Conservation (phyloP, 495 filamentous ascomycete genomes). For the Xylaria palmicola region DNA sequence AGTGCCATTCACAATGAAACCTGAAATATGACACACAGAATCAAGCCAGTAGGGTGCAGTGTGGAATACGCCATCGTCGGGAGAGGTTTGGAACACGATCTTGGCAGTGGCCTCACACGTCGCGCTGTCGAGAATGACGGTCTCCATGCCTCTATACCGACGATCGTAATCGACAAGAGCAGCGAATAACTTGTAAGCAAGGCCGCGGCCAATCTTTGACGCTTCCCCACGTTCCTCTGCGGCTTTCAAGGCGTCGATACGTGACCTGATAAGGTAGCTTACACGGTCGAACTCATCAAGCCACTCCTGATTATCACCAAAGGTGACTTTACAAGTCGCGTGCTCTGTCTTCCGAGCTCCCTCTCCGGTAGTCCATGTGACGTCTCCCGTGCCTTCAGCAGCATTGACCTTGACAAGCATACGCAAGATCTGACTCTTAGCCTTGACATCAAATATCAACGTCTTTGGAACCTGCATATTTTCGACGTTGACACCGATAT, state of each 20-base stretch:
- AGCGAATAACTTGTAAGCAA: constrained; percentile 76
- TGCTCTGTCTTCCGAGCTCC: constrained; percentile 47
- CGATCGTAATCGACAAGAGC: constrained; percentile 67
- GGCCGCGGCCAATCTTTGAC: constrained; percentile 62
- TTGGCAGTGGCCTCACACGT: constrained; percentile 69
- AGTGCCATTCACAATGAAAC: constrained; percentile 79
- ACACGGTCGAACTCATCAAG: constrained; percentile 54
- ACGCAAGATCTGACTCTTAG: constrained; percentile 51
- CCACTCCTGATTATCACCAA: constrained; percentile 45
- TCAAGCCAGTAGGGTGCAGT: constrained; percentile 75
- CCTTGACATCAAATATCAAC: constrained; percentile 59
- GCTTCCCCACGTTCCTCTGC: constrained; percentile 52
- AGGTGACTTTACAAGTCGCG: constrained; percentile 52
- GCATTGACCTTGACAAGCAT: constrained; percentile 43
- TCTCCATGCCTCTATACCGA: constrained; percentile 70
- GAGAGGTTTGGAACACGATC: constrained; percentile 62
- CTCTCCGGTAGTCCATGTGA: constrained; percentile 44
- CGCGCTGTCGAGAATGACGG: constrained; percentile 71
- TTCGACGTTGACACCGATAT: constrained; percentile 59
- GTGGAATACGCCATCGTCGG: constrained; percentile 61
- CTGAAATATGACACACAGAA: constrained; percentile 64
- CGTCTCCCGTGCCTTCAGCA: constrained; percentile 34
- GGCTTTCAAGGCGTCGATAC: constrained; percentile 51
- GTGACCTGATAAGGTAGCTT: constrained; percentile 54
- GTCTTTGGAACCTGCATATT: constrained; percentile 70